Percentiles rank a stretch among this genome's conserved stretches.
These are phyloP conservation scores for Colletotrichum sp. DNA, from an alignment of 2,329 filamentous ascomycete genomes.

Conservation along the genomic window DNA sequence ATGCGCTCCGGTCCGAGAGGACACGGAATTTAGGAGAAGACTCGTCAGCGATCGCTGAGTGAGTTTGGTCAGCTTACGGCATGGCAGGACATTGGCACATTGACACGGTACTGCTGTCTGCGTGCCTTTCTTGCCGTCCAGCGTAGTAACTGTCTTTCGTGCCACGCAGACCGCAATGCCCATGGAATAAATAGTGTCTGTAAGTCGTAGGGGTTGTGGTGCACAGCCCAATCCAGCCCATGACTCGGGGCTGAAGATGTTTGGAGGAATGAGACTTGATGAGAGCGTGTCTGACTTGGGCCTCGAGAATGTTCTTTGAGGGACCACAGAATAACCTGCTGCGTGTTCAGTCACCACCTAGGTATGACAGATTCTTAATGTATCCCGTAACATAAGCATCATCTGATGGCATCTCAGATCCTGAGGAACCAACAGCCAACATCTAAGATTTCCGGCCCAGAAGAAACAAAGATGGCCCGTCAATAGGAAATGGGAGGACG, in stretches of 20 bases:
- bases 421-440: not conserved
- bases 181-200: not conserved
- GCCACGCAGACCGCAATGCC: not conserved
- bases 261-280: not conserved
- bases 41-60: not conserved
- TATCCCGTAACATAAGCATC: not conserved
- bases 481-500: constrained; percentile 11
- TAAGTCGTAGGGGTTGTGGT: not conserved
- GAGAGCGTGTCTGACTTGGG: not conserved
- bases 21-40: not conserved
- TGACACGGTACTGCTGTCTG: not conserved
- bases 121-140: not conserved
- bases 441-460: not conserved
- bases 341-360: not conserved
- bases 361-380: not conserved
- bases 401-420: not conserved
- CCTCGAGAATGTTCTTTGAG: not conserved
- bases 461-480: not conserved
- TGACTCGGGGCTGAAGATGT: not conserved
- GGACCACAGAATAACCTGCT: not conserved
- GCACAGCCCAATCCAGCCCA: not conserved
- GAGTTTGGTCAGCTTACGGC: not conserved
- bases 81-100: not conserved
- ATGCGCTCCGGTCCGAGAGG: not conserved
- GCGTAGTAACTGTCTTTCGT: not conserved